A percentile compares a stretch with the other conserved stretches of the same genome.
phyloP scores from a whole-genome alignment of 1,284 basidiomycete genomes.

The Leccinum idahoense region DNA sequence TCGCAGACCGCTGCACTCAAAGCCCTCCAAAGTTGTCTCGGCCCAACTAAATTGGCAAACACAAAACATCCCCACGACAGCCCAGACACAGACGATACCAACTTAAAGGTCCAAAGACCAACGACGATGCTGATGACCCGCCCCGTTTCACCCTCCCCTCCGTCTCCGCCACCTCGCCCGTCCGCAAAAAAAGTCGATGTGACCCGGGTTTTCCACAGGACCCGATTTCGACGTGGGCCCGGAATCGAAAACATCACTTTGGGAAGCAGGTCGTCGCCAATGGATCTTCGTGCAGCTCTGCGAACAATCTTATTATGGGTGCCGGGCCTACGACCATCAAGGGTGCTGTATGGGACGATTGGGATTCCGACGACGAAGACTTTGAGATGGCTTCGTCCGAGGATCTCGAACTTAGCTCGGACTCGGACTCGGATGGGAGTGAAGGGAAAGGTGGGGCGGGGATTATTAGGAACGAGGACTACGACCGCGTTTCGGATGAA shows the following conservation, averaged over 20 bases:
- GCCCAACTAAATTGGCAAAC: not conserved
- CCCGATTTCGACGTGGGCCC: too few species aligned
- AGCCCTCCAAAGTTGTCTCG: constrained; percentile 17
- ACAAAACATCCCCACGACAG: constrained; percentile 13
- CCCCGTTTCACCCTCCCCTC: too few species aligned
- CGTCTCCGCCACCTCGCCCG: too few species aligned
- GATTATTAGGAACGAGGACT: constrained; percentile 21
- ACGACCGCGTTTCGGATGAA: constrained; percentile 18
- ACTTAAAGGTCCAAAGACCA: too few species aligned
- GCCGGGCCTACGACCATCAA: constrained; percentile 20
- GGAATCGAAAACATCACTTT: too few species aligned
- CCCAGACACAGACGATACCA: too few species aligned
- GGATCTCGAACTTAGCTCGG: constrained; percentile 19
- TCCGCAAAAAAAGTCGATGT: too few species aligned
- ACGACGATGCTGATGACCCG: too few species aligned
- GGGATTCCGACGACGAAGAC: constrained; percentile 53
- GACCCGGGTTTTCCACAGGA: too few species aligned
- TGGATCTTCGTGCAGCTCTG: not conserved
- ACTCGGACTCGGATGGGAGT: constrained; percentile 13
- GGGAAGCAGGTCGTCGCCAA: not conserved
- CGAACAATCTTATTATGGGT: not conserved
- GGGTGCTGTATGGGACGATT: constrained; percentile 39
- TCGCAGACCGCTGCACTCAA: constrained; percentile 22
- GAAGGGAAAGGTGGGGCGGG: constrained; percentile 9
- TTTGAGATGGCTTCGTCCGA: constrained; percentile 34